phyloP scores from a whole-genome alignment of 2,329 filamentous ascomycete genomes.

The Rhynchosporium secalis region DNA sequence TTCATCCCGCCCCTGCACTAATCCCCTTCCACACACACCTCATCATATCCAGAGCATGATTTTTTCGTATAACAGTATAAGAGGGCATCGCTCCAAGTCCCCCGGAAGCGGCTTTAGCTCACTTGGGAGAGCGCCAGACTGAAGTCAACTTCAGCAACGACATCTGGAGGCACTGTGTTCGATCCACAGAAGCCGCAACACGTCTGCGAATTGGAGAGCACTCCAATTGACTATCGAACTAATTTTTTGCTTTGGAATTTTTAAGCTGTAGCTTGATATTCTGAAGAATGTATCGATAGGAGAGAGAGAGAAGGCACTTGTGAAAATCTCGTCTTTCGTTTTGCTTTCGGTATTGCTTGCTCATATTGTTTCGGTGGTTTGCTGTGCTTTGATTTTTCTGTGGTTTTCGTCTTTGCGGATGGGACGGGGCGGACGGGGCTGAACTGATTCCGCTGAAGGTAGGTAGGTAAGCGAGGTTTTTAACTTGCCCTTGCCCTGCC shows the following conservation, averaged over 20 bases:
- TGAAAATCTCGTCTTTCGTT: no score
- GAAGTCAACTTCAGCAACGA: conserved; percentile 20
- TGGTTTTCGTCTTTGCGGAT: no score
- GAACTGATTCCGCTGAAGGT: no score
- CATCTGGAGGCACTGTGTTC: conserved; percentile 26
- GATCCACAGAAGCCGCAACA: conserved; percentile 25
- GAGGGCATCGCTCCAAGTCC: no score
- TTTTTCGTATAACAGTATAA: no score
- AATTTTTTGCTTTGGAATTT: conserved; percentile 6
- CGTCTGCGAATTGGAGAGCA: conserved; percentile 18
- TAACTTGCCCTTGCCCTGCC: no score
- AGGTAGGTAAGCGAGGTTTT: no score
- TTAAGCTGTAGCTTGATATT: background rate
- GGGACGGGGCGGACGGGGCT: no score
- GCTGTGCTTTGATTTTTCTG: no score
- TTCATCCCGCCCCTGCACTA: background rate
- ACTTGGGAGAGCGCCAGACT: conserved; percentile 26
- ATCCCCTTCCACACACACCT: background rate
- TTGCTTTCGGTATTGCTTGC: no score
- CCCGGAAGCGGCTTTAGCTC: conserved; percentile 25
- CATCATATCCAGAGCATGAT: background rate
- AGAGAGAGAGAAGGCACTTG: background rate
- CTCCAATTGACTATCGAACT: conserved; percentile 10
- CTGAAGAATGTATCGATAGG: background rate
- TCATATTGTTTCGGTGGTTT: no score